Percentiles rank a stretch among this genome's conserved stretches.
phyloP scores from a whole-genome alignment of 2,329 filamentous ascomycete species.

The Cladosporium sphaerospermum region DNA sequence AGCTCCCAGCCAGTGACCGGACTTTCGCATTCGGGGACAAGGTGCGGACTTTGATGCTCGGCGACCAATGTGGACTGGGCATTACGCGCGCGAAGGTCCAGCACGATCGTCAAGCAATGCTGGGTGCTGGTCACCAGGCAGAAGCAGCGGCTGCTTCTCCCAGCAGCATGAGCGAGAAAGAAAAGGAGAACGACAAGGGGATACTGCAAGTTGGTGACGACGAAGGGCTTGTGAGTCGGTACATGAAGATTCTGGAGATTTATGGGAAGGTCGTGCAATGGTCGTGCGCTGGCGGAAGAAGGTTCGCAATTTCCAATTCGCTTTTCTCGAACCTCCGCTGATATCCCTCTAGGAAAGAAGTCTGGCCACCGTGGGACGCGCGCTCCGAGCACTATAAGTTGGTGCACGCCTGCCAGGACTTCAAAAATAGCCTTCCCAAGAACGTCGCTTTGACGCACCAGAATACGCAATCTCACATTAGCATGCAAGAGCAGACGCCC shows the following conservation, averaged over 20 bases:
- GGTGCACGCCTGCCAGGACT: conserved; percentile 45
- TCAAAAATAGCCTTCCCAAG: conserved; percentile 50
- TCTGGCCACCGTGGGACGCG: conserved; percentile 55
- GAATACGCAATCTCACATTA: conserved; percentile 62
- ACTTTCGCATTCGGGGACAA: conserved; percentile 58
- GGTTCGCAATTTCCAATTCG: conserved; percentile 32
- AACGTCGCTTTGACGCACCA: conserved; percentile 53
- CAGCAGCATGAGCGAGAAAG: conserved; percentile 14
- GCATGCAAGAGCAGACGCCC: conserved; percentile 55
- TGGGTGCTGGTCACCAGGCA: conserved; percentile 18
- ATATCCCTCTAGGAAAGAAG: conserved; percentile 41
- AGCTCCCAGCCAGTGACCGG: conserved; percentile 61
- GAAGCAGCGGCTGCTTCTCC: conserved; percentile 14
- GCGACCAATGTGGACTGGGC: conserved; percentile 36
- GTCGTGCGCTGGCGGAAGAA: conserved; percentile 53
- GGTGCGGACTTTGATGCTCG: conserved; percentile 46
- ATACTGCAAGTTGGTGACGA: conserved; percentile 48
- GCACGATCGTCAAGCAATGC: conserved; percentile 38
- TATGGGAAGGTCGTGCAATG: conserved; percentile 52
- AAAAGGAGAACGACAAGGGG: conserved; percentile 37
- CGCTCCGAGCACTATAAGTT: conserved; percentile 51
- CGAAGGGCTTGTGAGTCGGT: conserved; percentile 44
- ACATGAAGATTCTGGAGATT: conserved; percentile 49
- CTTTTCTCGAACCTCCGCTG: neutral
- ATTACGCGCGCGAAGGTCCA: conserved; percentile 33